Evolutionary conservation across 768 basidiomycete genomes (phyloP).

Genomic region (Trametes cubensis): DNA sequence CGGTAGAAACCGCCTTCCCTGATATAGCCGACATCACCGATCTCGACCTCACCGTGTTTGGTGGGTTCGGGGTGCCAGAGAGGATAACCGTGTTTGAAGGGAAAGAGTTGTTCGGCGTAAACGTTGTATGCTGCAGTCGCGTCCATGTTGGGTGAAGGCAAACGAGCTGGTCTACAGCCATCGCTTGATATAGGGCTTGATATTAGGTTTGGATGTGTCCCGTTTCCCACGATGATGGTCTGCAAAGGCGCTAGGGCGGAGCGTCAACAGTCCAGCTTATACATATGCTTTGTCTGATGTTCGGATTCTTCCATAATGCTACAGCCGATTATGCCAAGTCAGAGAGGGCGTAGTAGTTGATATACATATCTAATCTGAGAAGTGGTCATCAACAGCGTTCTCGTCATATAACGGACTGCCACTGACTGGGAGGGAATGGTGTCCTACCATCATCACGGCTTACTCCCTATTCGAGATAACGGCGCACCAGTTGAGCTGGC

Average conservation of each 20-base stretch:
- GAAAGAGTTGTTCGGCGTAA: conserved; percentile 23
- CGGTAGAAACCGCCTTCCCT: conserved; percentile 28
- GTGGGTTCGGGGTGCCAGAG: conserved; percentile 30
- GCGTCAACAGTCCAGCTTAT: too few relatives aligned
- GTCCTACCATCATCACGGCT: neutral
- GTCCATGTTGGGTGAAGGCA: neutral
- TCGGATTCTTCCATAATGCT: too few relatives aligned
- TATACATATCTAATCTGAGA: too few relatives aligned
- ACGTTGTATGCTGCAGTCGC: conserved; percentile 10
- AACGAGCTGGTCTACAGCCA: neutral
- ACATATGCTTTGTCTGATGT: too few relatives aligned
- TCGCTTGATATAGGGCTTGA: neutral
- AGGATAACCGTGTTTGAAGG: conserved; percentile 19
- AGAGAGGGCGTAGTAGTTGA: too few relatives aligned
- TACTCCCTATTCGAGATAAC: conserved; percentile 9
- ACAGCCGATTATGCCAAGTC: too few relatives aligned
- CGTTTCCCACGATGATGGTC: neutral
- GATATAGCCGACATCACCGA: conserved; percentile 31
- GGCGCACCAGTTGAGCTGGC: neutral
- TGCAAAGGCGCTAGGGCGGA: too few relatives aligned
- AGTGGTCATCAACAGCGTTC: too few relatives aligned
- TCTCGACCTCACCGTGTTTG: conserved; percentile 12
- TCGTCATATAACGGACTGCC: neutral
- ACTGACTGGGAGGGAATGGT: neutral
- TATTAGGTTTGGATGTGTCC: neutral